These are phyloP conservation scores for Basipetospora sp. DNA, from an alignment of 2,329 filamentous ascomycete species.

Conservation along the genomic window DNA sequence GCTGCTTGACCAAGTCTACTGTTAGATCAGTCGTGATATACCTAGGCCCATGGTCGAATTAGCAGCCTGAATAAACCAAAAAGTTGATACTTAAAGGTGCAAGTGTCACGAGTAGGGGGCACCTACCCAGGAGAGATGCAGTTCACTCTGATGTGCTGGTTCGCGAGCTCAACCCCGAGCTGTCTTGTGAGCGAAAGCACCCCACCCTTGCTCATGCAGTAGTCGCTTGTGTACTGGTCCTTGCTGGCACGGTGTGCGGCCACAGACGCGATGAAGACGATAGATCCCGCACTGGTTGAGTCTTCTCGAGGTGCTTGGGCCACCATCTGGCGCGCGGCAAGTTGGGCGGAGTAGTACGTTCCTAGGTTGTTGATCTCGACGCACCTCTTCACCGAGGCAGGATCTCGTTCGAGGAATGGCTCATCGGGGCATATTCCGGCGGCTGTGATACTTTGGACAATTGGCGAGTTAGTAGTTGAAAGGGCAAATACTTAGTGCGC, in stretches of 20 bases:
- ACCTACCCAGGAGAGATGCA: conserved; percentile 20
- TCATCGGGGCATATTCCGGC: conserved; percentile 16
- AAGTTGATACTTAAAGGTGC: too few species aligned
- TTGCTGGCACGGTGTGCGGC: conserved; percentile 17
- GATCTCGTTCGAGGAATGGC: conserved; percentile 14
- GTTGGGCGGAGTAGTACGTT: conserved; percentile 21
- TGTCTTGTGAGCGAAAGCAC: conserved; percentile 28
- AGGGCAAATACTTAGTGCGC: too few species aligned
- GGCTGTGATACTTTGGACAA: conserved; percentile 16
- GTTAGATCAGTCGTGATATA: conserved; percentile 22
- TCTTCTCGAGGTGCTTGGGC: conserved; percentile 11
- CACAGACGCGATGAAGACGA: conserved; percentile 20
- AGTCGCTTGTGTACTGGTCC: conserved; percentile 20
- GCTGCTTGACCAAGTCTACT: conserved; percentile 14
- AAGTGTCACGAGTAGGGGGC: too few species aligned
- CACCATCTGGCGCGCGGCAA: conserved; percentile 21
- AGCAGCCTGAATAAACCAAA: too few species aligned
- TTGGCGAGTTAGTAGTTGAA: too few species aligned
- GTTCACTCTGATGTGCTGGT: conserved; percentile 17
- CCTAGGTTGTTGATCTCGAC: conserved; percentile 17
- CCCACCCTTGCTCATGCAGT: conserved; percentile 32
- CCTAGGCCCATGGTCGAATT: conserved; percentile 10
- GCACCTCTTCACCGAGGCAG: conserved; percentile 13
- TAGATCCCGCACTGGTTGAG: conserved; percentile 14
- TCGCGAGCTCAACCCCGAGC: conserved; percentile 20